Evolutionary conservation across 176 grass and related monocot species (phyloP).

Genomic region (Dendrocalamus sinicus): DNA sequence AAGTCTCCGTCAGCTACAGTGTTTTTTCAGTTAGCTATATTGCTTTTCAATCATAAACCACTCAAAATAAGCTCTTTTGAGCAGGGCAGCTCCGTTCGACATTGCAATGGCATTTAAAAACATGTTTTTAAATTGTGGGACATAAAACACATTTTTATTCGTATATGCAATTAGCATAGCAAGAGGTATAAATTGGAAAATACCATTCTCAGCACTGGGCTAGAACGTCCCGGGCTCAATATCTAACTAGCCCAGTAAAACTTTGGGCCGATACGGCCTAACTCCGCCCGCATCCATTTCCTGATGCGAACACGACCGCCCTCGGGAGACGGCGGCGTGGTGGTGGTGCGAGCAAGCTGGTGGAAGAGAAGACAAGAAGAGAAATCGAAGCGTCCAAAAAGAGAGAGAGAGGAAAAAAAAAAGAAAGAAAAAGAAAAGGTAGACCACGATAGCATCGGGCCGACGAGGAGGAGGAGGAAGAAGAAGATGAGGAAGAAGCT

Average conservation of each 20-base stretch:
- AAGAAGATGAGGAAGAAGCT: slow-evolving; percentile 98
- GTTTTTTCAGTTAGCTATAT: too few relatives aligned
- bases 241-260: background rate
- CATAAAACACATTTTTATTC: too few relatives aligned
- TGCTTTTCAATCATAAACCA: too few relatives aligned
- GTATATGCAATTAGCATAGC: too few relatives aligned
- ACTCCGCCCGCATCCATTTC: background rate
- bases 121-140: background rate
- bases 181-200: too few relatives aligned
- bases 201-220: too few relatives aligned
- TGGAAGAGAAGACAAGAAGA: slow-evolving; percentile 28
- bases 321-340: background rate
- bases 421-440: background rate
- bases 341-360: background rate
- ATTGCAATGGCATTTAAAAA: too few relatives aligned
- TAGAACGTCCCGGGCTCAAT: background rate
- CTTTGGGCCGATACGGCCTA: background rate
- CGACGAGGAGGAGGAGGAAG: slow-evolving; percentile 38
- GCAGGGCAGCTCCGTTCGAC: too few relatives aligned
- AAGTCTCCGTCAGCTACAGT: too few relatives aligned
- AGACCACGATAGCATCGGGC: slow-evolving; percentile 33
- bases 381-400: slow-evolving; percentile 10
- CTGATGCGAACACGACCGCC: background rate
- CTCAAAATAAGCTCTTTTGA: too few relatives aligned
- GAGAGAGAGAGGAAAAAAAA: background rate